Base-by-base conservation (phyloP, 345 rosid species). In the Acer negundo region DNA sequence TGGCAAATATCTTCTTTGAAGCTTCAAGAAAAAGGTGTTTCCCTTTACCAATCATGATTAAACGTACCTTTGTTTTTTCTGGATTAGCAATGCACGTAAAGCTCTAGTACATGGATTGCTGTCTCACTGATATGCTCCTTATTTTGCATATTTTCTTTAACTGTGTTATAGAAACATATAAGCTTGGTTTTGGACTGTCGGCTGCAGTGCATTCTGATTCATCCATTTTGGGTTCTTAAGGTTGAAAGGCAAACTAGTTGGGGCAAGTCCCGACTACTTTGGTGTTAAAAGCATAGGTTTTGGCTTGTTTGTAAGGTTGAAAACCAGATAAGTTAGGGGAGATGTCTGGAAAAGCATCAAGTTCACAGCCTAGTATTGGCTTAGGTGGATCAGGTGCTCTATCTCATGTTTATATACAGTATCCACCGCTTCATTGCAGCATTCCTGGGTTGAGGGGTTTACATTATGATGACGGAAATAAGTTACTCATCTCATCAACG, bases 401-500 rank as follows among this genome's bases (percentile, higher is more conserved):
- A 24, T 94, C 99, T 53, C 99, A 96, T 87, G 95, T 84, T 79
- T 94, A 91, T 80, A 81, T 92, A 80, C 89, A 88, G 67, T 79
- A 87, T 78, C 93, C 97, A 47, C 89, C 98, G 28, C 85, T 96
- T 70, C 84, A 80, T 23, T 91, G 94, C 86, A 82, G 84, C 84
- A 55, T 88, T 84, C 89, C 91, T 76, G 94, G 86, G 73, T 89
- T 97, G 72, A 89, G 85, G 75, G 91, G 93, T 72, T 88, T 93
- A 73, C 91, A 86, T 87, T 97, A 94, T 79, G 99, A 97, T 81
- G 98, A 97, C 83, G 97, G 93, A 77, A 90, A 86, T 85, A 94
- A 90, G 86, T 77, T 91, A 80, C 86, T 94, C 23, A 82, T 93
- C 59, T 83, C 89, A 56, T 81, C 89, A 62, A 85, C 93, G 58